Evolutionary conservation across 2,329 filamentous ascomycete species (phyloP).

Genomic region (Xylariaceae sp.): DNA sequence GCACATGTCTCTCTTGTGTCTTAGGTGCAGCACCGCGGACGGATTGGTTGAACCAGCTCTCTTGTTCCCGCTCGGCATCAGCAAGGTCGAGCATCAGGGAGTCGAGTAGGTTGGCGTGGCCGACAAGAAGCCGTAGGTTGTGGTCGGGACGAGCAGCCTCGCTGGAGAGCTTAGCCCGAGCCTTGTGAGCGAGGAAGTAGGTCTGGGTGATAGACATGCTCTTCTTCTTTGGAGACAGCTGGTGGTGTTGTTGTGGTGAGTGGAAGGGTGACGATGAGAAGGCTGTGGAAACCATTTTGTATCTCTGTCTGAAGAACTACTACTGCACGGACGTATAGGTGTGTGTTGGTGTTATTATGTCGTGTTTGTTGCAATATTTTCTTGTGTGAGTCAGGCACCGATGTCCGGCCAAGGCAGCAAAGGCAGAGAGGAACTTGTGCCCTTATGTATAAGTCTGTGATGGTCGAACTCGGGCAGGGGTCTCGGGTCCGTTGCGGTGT

Average conservation of each 20-base stretch:
- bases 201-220: conserved; percentile 98
- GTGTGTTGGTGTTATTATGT: conserved; percentile 39
- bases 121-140: conserved; percentile 92
- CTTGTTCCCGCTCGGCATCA: conserved; percentile 93
- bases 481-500: conserved; percentile 28
- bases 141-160: conserved; percentile 92
- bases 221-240: conserved; percentile 64
- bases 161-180: conserved; percentile 90
- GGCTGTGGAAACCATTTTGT: conserved; percentile 46
- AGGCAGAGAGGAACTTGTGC: conserved; percentile 33
- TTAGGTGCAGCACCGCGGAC: conserved; percentile 73
- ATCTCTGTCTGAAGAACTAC: conserved; percentile 25
- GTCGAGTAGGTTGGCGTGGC: conserved; percentile 98
- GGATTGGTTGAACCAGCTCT: conserved; percentile 97
- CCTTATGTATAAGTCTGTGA: conserved; percentile 42
- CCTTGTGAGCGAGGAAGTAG: conserved; percentile 97
- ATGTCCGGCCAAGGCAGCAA: conserved; percentile 41
- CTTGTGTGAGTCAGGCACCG: conserved; percentile 47
- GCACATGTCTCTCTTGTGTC: conserved; percentile 73
- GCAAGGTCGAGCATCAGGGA: conserved; percentile 89
- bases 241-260: conserved; percentile 41
- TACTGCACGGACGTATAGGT: conserved; percentile 12
- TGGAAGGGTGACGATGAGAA: conserved; percentile 34
- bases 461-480: conserved; percentile 34
- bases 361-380: conserved; percentile 36